Percentiles rank a stretch among this genome's conserved stretches.
phyloP scores from a whole-genome alignment of 2,329 filamentous ascomycete genomes.

The Exophiala viscosa region DNA sequence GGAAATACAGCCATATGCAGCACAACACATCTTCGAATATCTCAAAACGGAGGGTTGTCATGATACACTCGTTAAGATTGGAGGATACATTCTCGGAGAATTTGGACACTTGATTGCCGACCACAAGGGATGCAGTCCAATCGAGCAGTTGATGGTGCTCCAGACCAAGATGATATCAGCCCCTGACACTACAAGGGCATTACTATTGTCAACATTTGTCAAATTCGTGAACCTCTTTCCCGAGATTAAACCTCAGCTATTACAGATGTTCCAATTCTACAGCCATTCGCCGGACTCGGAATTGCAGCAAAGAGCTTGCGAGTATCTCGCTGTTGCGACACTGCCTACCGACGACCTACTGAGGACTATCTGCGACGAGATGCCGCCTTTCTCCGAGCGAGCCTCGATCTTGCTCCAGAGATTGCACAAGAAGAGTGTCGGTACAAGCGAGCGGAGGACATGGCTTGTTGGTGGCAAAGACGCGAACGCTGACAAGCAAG shows the following conservation, averaged over 20 bases:
- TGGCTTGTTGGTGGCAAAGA: slow-evolving; percentile 98
- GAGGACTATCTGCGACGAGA: slow-evolving; percentile 92
- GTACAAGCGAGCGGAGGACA: slow-evolving; percentile 89
- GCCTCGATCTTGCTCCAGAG: slow-evolving; percentile 87
- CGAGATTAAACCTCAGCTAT: slow-evolving; percentile 92
- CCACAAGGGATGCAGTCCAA: slow-evolving; percentile 84
- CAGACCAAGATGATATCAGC: slow-evolving; percentile 86
- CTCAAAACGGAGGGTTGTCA: slow-evolving; percentile 91
- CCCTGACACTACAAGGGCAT: slow-evolving; percentile 83
- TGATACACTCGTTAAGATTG: slow-evolving; percentile 96
- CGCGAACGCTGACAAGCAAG: slow-evolving; percentile 75
- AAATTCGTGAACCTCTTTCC: slow-evolving; percentile 98
- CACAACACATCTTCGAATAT: slow-evolving; percentile 87
- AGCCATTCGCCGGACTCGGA: slow-evolving; percentile 94
- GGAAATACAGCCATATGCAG: slow-evolving; percentile 92
- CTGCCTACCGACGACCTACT: slow-evolving; percentile 86
- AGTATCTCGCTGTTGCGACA: slow-evolving; percentile 82
- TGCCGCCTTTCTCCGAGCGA: slow-evolving; percentile 95
- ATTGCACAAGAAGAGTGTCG: slow-evolving; percentile 89
- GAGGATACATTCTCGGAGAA: slow-evolving; percentile 90
- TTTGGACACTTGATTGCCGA: slow-evolving; percentile 97
- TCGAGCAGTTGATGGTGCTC: slow-evolving; percentile 92
- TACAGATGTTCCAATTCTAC: slow-evolving; percentile 86
- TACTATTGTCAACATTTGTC: slow-evolving; percentile 91
- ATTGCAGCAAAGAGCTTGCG: slow-evolving; percentile 91